phyloP scores from a whole-genome alignment of 768 basidiomycete species.

The Leccinum sublutescens region DNA sequence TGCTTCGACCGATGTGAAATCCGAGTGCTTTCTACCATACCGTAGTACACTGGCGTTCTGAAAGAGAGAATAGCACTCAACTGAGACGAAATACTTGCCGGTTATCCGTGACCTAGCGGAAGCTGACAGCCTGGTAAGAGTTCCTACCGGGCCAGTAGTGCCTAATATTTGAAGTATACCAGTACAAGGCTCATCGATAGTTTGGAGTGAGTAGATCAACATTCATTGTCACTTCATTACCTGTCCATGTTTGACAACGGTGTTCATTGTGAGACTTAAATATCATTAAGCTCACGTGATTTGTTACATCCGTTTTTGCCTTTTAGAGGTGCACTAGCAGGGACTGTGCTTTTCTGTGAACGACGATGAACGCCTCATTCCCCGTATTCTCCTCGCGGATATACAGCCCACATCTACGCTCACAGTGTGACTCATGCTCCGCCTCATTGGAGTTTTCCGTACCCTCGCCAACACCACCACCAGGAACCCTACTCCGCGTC shows the following conservation, averaged over 20 bases:
- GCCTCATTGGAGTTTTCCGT: conserved; percentile 64
- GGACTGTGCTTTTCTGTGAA: conserved; percentile 1
- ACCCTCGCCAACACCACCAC: conserved; percentile 54
- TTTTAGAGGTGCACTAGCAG: background rate
- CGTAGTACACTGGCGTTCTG: background rate
- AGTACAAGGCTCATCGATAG: background rate
- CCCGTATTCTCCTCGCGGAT: conserved; percentile 63
- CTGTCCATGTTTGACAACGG: no score
- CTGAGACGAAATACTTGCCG: background rate
- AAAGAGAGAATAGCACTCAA: background rate
- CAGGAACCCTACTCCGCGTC: conserved; percentile 59
- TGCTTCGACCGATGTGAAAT: background rate
- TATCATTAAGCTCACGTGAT: background rate
- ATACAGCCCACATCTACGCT: conserved; percentile 62
- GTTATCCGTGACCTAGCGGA: background rate
- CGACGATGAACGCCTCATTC: conserved; percentile 46
- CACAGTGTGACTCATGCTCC: conserved; percentile 59
- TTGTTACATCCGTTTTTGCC: background rate
- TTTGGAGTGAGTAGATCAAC: no score
- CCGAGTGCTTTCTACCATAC: background rate
- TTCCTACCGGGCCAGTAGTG: no score
- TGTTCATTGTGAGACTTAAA: no score
- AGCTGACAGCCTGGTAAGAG: background rate
- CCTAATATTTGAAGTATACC: background rate
- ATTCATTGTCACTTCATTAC: background rate